These are phyloP conservation scores for Cladosporium sp. DNA, from an alignment of 2,329 filamentous ascomycete genomes.

Conservation along the genomic window DNA sequence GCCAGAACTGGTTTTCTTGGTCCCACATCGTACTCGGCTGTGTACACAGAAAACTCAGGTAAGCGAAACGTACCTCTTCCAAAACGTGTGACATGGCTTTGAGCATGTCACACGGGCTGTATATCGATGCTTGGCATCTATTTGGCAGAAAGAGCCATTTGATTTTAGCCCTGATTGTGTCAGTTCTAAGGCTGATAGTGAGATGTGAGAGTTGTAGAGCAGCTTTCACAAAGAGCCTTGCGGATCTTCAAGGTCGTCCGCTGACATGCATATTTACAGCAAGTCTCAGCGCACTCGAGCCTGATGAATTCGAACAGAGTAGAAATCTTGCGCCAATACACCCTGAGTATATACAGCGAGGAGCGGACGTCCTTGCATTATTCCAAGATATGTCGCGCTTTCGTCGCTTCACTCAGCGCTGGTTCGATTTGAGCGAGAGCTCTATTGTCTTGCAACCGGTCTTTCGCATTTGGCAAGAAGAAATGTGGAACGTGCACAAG, in stretches of 20 bases:
- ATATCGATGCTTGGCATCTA: too few relatives aligned
- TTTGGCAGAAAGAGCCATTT: too few relatives aligned
- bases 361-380: constrained; percentile 35
- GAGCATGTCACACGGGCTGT: too few relatives aligned
- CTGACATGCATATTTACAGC: constrained; percentile 5
- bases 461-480: constrained; percentile 37
- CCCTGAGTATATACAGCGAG: constrained; percentile 34
- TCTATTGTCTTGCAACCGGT: constrained; percentile 35
- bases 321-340: constrained; percentile 31
- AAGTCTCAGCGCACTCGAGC: constrained; percentile 27
- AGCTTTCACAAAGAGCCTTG: too few relatives aligned
- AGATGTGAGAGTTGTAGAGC: too few relatives aligned
- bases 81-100: too few relatives aligned
- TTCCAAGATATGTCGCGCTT: constrained; percentile 36
- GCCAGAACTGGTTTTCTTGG: constrained; percentile 36
- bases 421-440: constrained; percentile 38
- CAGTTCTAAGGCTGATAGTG: too few relatives aligned
- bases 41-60: constrained; percentile 35
- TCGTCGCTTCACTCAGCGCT: constrained; percentile 32
- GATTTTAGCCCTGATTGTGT: too few relatives aligned
- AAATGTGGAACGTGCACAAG: constrained; percentile 38
- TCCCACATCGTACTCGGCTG: constrained; percentile 35
- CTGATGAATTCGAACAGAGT: constrained; percentile 28
- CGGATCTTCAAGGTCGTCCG: background rate
- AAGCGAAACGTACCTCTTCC: background rate